phyloP scores from a whole-genome alignment of 352 stramenopile genomes.

The Globisporangium perplexum region DNA sequence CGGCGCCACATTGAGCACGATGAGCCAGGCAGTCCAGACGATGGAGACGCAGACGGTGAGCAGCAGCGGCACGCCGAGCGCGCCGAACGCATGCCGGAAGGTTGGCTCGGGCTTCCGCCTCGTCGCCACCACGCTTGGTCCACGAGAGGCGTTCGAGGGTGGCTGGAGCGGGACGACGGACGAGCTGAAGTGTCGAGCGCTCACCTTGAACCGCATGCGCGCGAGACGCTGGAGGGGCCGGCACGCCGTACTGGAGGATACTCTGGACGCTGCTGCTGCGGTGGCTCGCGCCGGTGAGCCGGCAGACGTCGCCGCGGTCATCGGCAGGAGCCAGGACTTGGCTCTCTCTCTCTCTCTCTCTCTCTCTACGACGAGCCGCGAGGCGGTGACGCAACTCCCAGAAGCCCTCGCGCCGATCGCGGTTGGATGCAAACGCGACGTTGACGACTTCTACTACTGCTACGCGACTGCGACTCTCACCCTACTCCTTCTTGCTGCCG shows the following conservation, averaged over 20 bases:
- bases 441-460: no score
- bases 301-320: neutral
- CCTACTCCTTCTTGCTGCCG: no score
- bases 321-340: no score
- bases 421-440: no score
- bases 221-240: neutral
- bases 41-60: constrained; percentile 6
- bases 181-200: neutral
- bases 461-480: no score
- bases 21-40: constrained; percentile 5
- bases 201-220: neutral
- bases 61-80: constrained; percentile 4
- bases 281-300: neutral
- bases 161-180: neutral
- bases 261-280: no score
- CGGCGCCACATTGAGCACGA: constrained; percentile 7
- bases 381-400: no score
- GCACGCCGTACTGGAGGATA: neutral
- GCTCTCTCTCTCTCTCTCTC: no score
- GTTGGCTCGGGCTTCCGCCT: neutral
- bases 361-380: no score
- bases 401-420: no score
- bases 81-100: neutral
- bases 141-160: neutral
- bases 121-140: neutral